Evolutionary conservation across 148 eudicot species (phyloP).

Genomic region (Nepenthes mirabilis): DNA sequence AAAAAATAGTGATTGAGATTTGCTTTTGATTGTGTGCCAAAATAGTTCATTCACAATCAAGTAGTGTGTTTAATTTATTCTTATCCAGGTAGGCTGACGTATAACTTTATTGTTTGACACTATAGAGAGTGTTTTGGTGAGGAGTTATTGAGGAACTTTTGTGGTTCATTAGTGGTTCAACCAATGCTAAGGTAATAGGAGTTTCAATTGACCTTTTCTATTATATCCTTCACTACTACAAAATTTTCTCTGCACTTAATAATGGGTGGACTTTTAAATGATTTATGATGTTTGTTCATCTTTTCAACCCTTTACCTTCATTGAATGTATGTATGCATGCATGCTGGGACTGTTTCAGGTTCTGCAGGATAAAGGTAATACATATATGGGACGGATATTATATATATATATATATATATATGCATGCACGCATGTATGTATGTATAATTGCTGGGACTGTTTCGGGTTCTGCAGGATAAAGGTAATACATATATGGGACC

Average conservation of each 20-base stretch:
- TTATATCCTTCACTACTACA: not conserved
- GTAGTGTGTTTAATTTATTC: not conserved
- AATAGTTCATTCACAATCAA: not conserved
- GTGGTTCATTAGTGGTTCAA: constrained; percentile 98
- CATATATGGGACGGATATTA: constrained; percentile 84
- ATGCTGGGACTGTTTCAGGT: constrained; percentile 22
- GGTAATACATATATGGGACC: constrained; percentile 87
- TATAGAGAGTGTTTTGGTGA: constrained; percentile 85
- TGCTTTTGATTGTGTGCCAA: not conserved
- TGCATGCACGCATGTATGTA: not conserved
- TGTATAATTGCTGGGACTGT: not conserved
- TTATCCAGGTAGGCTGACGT: constrained; percentile 6
- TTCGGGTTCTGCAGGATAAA: constrained; percentile 69
- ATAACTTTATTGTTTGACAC: constrained; percentile 1
- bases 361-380: constrained; percentile 71
- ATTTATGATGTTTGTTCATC: no score
- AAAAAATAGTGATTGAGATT: not conserved
- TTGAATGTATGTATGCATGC: not conserved
- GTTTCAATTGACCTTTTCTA: constrained; percentile 2
- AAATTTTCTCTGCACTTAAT: no score
- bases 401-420: no score
- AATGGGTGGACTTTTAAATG: no score
- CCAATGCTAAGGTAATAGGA: constrained; percentile 76
- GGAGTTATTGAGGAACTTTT: constrained; percentile 93
- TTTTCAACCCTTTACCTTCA: no score